Percentiles rank a stretch among this genome's conserved stretches.
These are phyloP conservation scores for Ceratobasidium theobromae DNA, from an alignment of 1,284 basidiomycete species.

Conservation along the genomic window DNA sequence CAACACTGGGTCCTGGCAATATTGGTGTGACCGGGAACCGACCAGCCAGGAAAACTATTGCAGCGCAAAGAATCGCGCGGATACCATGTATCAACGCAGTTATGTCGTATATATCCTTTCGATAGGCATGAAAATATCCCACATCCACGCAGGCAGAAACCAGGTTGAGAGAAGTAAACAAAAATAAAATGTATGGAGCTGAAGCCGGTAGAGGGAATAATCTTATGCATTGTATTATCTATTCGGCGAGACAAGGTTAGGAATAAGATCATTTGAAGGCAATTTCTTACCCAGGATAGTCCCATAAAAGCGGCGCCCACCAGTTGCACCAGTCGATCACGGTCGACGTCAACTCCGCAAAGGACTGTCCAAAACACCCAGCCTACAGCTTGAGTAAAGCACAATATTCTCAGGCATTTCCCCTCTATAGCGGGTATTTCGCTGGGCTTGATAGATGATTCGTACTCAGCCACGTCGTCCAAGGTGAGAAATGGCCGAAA, in stretches of 20 bases:
- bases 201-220: conserved; percentile 12
- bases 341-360: background rate
- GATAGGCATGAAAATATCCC: background rate
- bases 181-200: conserved; percentile 17
- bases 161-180: conserved; percentile 18
- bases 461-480: conserved; percentile 36
- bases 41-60: conserved; percentile 42
- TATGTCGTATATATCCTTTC: background rate
- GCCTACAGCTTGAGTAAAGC: conserved; percentile 27
- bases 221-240: background rate
- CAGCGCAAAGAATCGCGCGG: conserved; percentile 10
- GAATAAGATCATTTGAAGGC: background rate
- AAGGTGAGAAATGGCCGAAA: conserved; percentile 36
- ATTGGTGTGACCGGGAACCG: conserved; percentile 22
- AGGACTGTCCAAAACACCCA: conserved; percentile 21
- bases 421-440: conserved; percentile 25
- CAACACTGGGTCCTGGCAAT: conserved; percentile 3
- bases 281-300: conserved; percentile 43
- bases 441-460: conserved; percentile 13
- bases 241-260: background rate
- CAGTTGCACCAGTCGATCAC: background rate
- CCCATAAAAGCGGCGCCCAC: background rate
- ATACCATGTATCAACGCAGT: conserved; percentile 16
- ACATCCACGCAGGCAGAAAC: conserved; percentile 19
- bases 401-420: conserved; percentile 14